phyloP scores from a whole-genome alignment of 2,329 filamentous ascomycete genomes.

The Ophiocordyceps camponoti-saundersi region DNA sequence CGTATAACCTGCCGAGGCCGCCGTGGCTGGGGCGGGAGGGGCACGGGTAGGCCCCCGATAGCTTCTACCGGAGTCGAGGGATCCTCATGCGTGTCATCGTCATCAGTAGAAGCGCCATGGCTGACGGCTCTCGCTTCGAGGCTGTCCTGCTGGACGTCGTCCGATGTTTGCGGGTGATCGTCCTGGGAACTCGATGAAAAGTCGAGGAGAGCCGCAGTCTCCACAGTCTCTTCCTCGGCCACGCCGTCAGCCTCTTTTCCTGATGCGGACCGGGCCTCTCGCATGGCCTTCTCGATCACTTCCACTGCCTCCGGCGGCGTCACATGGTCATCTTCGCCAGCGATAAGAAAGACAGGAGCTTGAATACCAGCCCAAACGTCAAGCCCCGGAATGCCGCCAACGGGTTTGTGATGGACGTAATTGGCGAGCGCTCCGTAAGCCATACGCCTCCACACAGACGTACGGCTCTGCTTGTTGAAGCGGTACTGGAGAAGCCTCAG shows the following conservation, averaged over 20 bases:
- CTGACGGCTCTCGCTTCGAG: neutral
- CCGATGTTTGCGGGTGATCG: conserved; percentile 13
- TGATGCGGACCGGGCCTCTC: conserved; percentile 2
- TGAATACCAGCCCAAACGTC: conserved; percentile 56
- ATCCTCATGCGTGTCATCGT: conserved; percentile 18
- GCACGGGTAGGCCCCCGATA: conserved; percentile 5
- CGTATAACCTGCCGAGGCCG: conserved; percentile 42
- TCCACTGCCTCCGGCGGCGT: conserved; percentile 56
- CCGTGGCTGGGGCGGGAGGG: conserved; percentile 28
- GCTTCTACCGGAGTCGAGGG: conserved; percentile 28
- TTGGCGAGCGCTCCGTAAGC: conserved; percentile 51
- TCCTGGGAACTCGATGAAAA: conserved; percentile 13
- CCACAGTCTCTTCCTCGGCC: conserved; percentile 14
- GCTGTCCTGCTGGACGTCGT: neutral
- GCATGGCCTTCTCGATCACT: conserved; percentile 38
- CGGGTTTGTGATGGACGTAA: conserved; percentile 32
- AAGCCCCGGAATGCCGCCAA: conserved; percentile 50
- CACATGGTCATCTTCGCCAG: conserved; percentile 58
- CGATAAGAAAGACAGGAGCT: conserved; percentile 63
- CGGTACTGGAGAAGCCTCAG: conserved; percentile 50
- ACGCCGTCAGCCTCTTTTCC: neutral
- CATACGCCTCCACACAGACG: conserved; percentile 70
- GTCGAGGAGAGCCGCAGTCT: conserved; percentile 31
- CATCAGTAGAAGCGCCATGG: conserved; percentile 14
- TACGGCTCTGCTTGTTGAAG: conserved; percentile 72